These are phyloP conservation scores for Schizochytrium sp. DNA, from an alignment of 108 stramenopile genomes.

Conservation along the genomic window DNA sequence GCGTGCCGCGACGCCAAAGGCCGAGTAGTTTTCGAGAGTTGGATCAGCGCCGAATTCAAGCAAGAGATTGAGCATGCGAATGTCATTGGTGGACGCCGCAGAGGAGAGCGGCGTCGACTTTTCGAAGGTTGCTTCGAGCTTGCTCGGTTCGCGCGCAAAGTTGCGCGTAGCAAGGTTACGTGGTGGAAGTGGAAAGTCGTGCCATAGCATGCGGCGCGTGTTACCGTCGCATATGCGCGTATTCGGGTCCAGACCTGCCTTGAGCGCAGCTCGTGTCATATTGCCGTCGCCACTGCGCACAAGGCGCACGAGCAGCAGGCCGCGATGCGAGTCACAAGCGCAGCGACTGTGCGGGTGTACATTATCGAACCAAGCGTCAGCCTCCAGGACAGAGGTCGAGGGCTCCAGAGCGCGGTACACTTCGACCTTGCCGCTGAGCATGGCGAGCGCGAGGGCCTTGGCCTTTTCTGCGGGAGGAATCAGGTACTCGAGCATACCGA, in stretches of 20 bases:
- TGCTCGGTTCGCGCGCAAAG: background rate
- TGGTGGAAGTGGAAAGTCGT: background rate
- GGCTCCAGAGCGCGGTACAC: background rate
- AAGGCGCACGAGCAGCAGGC: constrained; percentile 5
- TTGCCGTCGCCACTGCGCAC: background rate
- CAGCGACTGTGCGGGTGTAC: background rate
- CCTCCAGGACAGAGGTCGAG: background rate
- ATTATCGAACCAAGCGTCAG: background rate
- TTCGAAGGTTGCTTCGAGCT: background rate
- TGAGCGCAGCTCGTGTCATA: background rate
- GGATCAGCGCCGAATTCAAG: background rate
- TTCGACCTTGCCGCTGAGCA: background rate
- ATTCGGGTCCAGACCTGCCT: background rate
- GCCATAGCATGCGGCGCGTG: background rate
- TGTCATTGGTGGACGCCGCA: background rate
- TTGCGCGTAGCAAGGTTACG: background rate
- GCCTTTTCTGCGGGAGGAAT: background rate
- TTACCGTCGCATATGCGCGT: background rate
- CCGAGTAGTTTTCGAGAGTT: background rate
- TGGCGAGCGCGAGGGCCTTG: constrained; percentile 6
- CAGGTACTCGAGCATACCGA: background rate
- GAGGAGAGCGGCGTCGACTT: constrained; percentile 8
- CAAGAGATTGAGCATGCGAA: constrained; percentile 5
- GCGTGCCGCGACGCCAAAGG: background rate
- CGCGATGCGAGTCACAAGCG: background rate